Base-by-base conservation (phyloP, 768 basidiomycete species). In the Xanthoconium stramineum region DNA sequence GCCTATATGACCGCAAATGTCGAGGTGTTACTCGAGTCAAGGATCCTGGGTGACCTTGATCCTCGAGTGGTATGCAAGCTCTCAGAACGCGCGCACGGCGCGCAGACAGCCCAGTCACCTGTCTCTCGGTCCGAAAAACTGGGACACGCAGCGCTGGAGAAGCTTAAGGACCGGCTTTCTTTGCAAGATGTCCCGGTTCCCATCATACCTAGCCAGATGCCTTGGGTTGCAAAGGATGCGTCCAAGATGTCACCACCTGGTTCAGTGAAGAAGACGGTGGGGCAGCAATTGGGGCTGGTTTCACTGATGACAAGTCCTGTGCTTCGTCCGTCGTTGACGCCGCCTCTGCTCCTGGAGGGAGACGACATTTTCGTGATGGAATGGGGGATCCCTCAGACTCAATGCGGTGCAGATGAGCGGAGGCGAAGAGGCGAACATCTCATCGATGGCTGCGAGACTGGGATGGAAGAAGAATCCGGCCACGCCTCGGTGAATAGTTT, bases 361-460 rank as follows among this genome's bases (percentile, higher is more conserved):
- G 84, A 92, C 54, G 93, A 91, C 49, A 77, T 94, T 32, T 94
- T 96, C 64, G 66, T 75, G 8, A 94, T 95, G 91, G 94, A 95
- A 84, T n/a, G 60, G 64, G 10, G 65, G 72, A 2, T 47, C 70
- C 3, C 58, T 73, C 17, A 67, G 61, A 14, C 47, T 67, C 12
- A 44, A 55, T 10, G 57, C 60, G 4, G 57, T 60, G 28, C 63
- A 63, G 32, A 35, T 19, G 5, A 39, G 30, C 30, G 46, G 53
- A 8, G 30, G 43, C 3, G 61, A 61, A n/a, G 58, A 61, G 15
- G 14, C 7, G 5, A 20, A 12, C 1, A 38, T 29, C 30, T 19
- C 35, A 12, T 11, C 1, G 38, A n/a, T 32, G 17, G 11, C 30
- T 24, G 47, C 58, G 9, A 65, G 58, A 39, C 69, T 74, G 1